Conservation (phyloP, 2,329 filamentous ascomycete genomes). For the Sporothrix humicola region DNA sequence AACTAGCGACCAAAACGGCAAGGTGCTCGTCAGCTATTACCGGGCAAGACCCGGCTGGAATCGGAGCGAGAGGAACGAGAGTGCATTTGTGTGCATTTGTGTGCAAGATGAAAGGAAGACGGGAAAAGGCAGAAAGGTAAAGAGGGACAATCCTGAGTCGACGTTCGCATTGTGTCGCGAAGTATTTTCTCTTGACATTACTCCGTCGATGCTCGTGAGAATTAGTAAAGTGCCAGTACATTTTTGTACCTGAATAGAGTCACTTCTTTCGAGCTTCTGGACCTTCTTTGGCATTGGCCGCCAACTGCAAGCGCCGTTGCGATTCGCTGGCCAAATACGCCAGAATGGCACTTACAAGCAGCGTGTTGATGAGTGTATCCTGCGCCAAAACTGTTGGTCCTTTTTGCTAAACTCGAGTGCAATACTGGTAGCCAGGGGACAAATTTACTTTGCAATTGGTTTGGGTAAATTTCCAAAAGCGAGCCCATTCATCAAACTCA, state of each 20-base stretch:
- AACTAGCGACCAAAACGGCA: constrained; percentile 29
- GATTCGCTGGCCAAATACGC: too few relatives aligned
- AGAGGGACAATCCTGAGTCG: not conserved
- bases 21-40: constrained; percentile 28
- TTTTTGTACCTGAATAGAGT: not conserved
- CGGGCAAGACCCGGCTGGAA: constrained; percentile 29
- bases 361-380: not conserved
- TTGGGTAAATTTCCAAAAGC: not conserved
- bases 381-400: not conserved
- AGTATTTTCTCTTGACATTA: not conserved
- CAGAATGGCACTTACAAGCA: too few relatives aligned
- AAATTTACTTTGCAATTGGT: not conserved
- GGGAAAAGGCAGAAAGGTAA: not conserved
- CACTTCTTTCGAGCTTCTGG: not conserved
- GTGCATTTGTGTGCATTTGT: not conserved
- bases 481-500: not conserved
- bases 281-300: not conserved
- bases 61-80: constrained; percentile 27
- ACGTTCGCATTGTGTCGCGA: not conserved
- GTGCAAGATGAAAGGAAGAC: not conserved
- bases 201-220: not conserved
- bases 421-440: not conserved
- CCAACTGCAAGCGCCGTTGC: too few relatives aligned
- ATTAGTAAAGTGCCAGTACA: too few relatives aligned
- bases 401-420: not conserved